Evolutionary conservation across 768 basidiomycete genomes (phyloP).

Genomic region (Mycena vulgaris): DNA sequence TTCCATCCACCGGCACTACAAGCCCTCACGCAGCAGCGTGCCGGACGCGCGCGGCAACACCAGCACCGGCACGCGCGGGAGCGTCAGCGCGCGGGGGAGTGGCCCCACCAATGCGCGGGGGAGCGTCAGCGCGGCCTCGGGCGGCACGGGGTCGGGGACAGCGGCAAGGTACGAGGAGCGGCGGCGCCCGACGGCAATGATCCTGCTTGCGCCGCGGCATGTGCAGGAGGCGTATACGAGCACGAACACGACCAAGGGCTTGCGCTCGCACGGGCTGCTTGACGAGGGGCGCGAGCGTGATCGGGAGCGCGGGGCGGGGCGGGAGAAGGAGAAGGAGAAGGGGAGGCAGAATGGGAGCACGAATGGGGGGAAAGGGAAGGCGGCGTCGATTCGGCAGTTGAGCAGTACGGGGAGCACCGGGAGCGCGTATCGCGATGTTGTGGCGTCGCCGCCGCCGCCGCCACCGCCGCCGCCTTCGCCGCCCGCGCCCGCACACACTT

Average conservation of each 20-base stretch:
- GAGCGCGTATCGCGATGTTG: slow-evolving; percentile 41
- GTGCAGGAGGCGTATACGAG: slow-evolving; percentile 88
- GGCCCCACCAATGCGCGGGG: neutral
- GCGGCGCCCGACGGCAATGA: slow-evolving; percentile 56
- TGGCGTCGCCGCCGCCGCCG: slow-evolving; percentile 22
- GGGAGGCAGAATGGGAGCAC: slow-evolving; percentile 44
- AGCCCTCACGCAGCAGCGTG: slow-evolving; percentile 38
- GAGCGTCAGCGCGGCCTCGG: slow-evolving; percentile 37
- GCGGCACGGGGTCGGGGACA: slow-evolving; percentile 37
- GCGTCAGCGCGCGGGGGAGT: neutral
- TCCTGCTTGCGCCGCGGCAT: slow-evolving; percentile 79
- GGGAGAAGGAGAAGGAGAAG: slow-evolving; percentile 44
- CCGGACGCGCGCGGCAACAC: slow-evolving; percentile 37
- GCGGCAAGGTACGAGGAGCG: slow-evolving; percentile 39
- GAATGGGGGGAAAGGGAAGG: slow-evolving; percentile 39
- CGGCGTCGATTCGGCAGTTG: slow-evolving; percentile 47
- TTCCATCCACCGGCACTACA: slow-evolving; percentile 81
- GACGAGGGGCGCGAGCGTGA: slow-evolving; percentile 56
- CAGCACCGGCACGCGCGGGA: slow-evolving; percentile 30
- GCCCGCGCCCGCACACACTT: slow-evolving; percentile 15
- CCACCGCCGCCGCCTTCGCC: neutral
- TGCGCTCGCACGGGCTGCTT: slow-evolving; percentile 78
- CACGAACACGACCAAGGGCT: slow-evolving; percentile 78
- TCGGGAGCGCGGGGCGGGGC: slow-evolving; percentile 39
- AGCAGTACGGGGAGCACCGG: slow-evolving; percentile 38